Conservation (phyloP, 208 protist species). For the Tritrichomonas foetus region DNA sequence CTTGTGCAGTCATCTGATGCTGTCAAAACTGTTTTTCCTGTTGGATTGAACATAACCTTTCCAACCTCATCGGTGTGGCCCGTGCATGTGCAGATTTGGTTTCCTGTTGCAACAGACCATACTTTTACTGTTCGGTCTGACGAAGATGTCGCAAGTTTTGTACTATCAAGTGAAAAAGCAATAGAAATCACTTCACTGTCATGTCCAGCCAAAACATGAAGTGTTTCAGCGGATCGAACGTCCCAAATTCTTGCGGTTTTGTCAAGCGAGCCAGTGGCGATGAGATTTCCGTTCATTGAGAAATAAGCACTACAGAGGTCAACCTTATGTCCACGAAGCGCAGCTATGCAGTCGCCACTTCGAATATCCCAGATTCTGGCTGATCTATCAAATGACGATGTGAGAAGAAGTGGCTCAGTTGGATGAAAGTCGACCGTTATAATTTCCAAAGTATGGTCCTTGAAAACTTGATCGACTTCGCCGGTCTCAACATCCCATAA, state of each 20-base stretch:
- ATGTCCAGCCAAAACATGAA: conserved; percentile 75
- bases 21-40: conserved; percentile 80
- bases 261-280: conserved; percentile 84
- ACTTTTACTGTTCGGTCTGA: conserved; percentile 78
- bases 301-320: conserved; percentile 81
- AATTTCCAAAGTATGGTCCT: conserved; percentile 81
- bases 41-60: conserved; percentile 82
- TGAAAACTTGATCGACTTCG: conserved; percentile 70
- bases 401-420: conserved; percentile 63
- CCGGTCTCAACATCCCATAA: conserved; percentile 79
- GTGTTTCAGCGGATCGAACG: conserved; percentile 71
- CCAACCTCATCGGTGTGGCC: conserved; percentile 83
- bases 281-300: conserved; percentile 64
- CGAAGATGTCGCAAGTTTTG: conserved; percentile 75
- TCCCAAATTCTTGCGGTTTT: conserved; percentile 82
- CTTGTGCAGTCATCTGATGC: conserved; percentile 79
- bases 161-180: conserved; percentile 73
- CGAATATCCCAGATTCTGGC: conserved; percentile 81
- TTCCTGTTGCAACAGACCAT: conserved; percentile 74
- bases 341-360: conserved; percentile 75
- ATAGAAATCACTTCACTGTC: conserved; percentile 80
- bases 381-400: conserved; percentile 90
- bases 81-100: conserved; percentile 62
- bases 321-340: conserved; percentile 76
- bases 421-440: conserved; percentile 78